phyloP scores from a whole-genome alignment of 2,329 filamentous ascomycete species.

The Corniculantispora saksenae region DNA sequence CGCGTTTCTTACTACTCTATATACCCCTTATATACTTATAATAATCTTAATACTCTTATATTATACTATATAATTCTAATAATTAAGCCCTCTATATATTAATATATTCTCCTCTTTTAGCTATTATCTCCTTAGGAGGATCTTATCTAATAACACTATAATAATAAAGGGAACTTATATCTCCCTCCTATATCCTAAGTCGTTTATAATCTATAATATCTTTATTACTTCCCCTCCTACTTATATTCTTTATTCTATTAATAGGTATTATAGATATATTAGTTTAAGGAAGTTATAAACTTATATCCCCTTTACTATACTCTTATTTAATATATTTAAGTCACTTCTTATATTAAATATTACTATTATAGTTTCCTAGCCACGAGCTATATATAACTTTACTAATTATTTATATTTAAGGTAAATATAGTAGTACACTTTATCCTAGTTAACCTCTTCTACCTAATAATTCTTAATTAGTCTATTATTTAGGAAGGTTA shows the following conservation, averaged over 20 bases:
- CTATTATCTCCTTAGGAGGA: background rate
- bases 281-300: background rate
- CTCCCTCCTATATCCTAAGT: conserved; percentile 1
- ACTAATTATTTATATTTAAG: background rate
- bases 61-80: too few species aligned
- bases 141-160: background rate
- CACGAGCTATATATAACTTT: background rate
- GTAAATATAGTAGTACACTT: background rate
- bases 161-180: conserved; percentile 7
- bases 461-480: background rate
- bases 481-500: background rate
- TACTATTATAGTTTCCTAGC: background rate
- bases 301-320: background rate
- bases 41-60: too few species aligned
- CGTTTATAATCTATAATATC: background rate
- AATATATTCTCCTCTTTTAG: too few species aligned
- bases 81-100: too few species aligned
- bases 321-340: background rate
- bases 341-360: background rate
- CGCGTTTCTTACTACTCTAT: too few species aligned
- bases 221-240: background rate
- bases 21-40: too few species aligned
- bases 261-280: too few species aligned
- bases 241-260: background rate
- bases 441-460: background rate